These are phyloP conservation scores for Colletotrichum sp. DNA, from an alignment of 2,329 filamentous ascomycete species.

Conservation along the genomic window DNA sequence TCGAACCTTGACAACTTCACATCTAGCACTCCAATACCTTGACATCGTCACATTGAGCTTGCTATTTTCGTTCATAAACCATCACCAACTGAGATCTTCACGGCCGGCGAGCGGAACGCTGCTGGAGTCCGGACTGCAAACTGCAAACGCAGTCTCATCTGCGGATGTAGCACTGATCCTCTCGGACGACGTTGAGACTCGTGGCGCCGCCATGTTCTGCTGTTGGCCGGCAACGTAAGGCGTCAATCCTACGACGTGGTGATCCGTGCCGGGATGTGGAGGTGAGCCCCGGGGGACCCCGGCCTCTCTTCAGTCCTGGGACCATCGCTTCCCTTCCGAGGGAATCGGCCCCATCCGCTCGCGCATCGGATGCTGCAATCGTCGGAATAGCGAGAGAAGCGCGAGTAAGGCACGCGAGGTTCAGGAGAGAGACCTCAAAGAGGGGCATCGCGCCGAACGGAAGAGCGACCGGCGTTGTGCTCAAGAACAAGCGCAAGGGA, in stretches of 20 bases:
- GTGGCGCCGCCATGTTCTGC: slow-evolving; percentile 11
- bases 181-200: background rate
- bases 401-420: background rate
- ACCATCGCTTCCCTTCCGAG: background rate
- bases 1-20: background rate
- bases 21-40: background rate
- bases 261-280: slow-evolving; percentile 10
- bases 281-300: background rate
- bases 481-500: background rate
- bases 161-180: slow-evolving; percentile 1
- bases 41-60: background rate
- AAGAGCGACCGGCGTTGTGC: background rate
- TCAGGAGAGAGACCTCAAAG: background rate
- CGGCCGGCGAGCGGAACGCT: background rate
- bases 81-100: background rate
- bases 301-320: background rate
- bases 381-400: slow-evolving; percentile 9
- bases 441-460: background rate
- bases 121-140: background rate
- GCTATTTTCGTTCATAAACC: background rate
- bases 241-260: background rate
- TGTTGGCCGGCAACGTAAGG: slow-evolving; percentile 4
- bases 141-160: background rate
- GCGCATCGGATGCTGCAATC: background rate
- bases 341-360: background rate